phyloP scores from a whole-genome alignment of 805 yeast genomes.

The Yamadazyma sp. region DNA sequence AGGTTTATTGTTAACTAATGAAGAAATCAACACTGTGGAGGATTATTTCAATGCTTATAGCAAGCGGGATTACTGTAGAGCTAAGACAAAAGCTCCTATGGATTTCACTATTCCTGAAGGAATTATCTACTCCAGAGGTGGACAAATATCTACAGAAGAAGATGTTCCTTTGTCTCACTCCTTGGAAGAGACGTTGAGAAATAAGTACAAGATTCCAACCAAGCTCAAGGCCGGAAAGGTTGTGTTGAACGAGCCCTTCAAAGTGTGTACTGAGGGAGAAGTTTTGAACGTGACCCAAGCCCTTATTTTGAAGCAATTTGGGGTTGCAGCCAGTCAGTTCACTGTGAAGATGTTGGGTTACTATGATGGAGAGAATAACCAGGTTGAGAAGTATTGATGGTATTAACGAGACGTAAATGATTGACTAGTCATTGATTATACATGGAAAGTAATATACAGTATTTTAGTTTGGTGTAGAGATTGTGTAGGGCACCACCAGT shows the following conservation, averaged over 20 bases:
- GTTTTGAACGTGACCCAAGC: slow-evolving; percentile 87
- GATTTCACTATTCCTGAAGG: slow-evolving; percentile 88
- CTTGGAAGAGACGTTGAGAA: slow-evolving; percentile 88
- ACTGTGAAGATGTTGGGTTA: slow-evolving; percentile 77
- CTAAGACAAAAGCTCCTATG: slow-evolving; percentile 81
- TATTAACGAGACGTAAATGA: too few species aligned
- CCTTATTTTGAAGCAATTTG: slow-evolving; percentile 88
- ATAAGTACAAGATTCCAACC: slow-evolving; percentile 87
- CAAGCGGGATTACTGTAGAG: slow-evolving; percentile 83
- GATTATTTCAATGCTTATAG: slow-evolving; percentile 81
- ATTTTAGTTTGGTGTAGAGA: too few species aligned
- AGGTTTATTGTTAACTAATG: slow-evolving; percentile 88
- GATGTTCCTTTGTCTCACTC: slow-evolving; percentile 97
- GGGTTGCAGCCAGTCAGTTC: slow-evolving; percentile 91
- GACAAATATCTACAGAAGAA: slow-evolving; percentile 83
- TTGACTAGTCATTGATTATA: too few species aligned
- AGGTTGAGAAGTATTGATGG: slow-evolving; percentile 27
- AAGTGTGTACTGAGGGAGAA: slow-evolving; percentile 79
- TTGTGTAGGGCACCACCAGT: too few species aligned
- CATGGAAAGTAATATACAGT: too few species aligned
- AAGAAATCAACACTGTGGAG: slow-evolving; percentile 81
- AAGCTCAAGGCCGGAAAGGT: slow-evolving; percentile 88
- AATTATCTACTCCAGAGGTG: slow-evolving; percentile 91
- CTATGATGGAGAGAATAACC: slow-evolving; percentile 61
- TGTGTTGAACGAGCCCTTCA: slow-evolving; percentile 68